Evolutionary conservation across 2,329 filamentous ascomycete species (phyloP).

Genomic region (Microsporum canis): DNA sequence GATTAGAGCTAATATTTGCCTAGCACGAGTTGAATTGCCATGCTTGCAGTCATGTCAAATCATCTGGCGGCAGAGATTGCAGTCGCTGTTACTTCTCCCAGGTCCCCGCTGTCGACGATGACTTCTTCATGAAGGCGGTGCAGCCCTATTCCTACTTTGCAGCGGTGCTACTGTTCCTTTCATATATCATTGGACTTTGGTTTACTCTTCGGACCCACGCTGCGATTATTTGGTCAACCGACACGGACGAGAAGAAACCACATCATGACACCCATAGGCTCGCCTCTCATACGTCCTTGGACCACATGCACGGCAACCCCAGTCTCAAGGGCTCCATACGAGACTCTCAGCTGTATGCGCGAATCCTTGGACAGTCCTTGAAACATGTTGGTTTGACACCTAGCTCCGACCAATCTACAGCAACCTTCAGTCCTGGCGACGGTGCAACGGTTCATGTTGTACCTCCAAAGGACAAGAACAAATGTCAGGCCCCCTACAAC

Average conservation of each 20-base stretch:
- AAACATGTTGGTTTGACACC: slow-evolving; percentile 62
- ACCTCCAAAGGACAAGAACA: slow-evolving; percentile 52
- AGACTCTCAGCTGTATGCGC: slow-evolving; percentile 82
- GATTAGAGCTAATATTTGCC: slow-evolving; percentile 24
- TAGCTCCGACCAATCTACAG: slow-evolving; percentile 18
- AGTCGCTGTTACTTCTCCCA: slow-evolving; percentile 91
- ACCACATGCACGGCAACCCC: slow-evolving; percentile 20
- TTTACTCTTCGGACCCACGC: slow-evolving; percentile 95
- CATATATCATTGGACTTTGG: slow-evolving; percentile 85
- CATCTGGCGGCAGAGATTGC: slow-evolving; percentile 51
- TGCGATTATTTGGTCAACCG: slow-evolving; percentile 90
- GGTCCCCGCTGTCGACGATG: slow-evolving; percentile 66
- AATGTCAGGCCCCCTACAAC: slow-evolving; percentile 24
- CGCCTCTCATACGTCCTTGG: not conserved
- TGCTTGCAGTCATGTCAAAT: slow-evolving; percentile 40
- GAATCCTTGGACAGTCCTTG: slow-evolving; percentile 81
- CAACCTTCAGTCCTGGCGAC: not conserved
- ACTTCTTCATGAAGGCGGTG: slow-evolving; percentile 83
- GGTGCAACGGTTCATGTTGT: slow-evolving; percentile 52
- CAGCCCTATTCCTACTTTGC: slow-evolving; percentile 88
- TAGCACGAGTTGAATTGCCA: slow-evolving; percentile 83
- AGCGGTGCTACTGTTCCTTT: slow-evolving; percentile 73
- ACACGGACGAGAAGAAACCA: slow-evolving; percentile 61
- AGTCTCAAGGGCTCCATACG: slow-evolving; percentile 57
- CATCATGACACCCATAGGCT: slow-evolving; percentile 1